A percentile compares a stretch with the other conserved stretches of the same genome.
Conservation (phyloP, 495 filamentous ascomycete genomes). For the Aspergillus indologenus region DNA sequence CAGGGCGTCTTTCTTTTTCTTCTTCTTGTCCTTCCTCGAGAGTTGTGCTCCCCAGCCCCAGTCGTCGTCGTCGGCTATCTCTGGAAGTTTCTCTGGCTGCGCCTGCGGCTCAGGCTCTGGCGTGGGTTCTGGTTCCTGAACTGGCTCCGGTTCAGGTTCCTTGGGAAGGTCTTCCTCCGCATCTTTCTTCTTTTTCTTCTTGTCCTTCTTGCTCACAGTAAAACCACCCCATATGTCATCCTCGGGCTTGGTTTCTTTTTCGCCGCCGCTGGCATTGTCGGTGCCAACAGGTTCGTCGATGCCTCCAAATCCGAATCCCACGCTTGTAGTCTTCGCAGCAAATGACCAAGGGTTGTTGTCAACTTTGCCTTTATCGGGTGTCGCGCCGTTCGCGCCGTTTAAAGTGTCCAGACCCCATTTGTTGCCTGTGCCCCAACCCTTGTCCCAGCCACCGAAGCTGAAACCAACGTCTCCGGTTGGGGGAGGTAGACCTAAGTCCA, state of each 20-base stretch:
- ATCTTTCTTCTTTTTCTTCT: constrained; percentile 27
- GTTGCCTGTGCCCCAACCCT: constrained; percentile 38
- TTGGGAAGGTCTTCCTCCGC: constrained; percentile 18
- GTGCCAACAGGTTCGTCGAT: constrained; percentile 28
- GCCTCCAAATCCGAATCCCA: constrained; percentile 48
- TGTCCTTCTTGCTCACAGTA: constrained; percentile 26
- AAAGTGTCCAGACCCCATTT: constrained; percentile 35
- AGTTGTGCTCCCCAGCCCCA: constrained; percentile 32
- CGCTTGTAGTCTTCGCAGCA: constrained; percentile 28
- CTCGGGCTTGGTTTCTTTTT: constrained; percentile 19
- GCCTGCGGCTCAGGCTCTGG: constrained; percentile 10
- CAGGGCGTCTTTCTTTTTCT: constrained; percentile 34
- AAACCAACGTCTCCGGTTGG: constrained; percentile 33
- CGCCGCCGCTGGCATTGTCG: constrained; percentile 21
- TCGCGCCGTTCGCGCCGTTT: constrained; percentile 37
- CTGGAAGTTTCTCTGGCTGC: constrained; percentile 10
- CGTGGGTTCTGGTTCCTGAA: constrained; percentile 26
- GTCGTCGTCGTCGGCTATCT: constrained; percentile 25
- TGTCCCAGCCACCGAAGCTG: constrained; percentile 46
- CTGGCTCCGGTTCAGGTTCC: constrained; percentile 25
- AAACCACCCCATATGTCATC: constrained; percentile 32
- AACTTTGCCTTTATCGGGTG: constrained; percentile 31
- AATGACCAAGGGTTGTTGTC: constrained; percentile 43
- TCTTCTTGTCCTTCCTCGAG: constrained; percentile 42
- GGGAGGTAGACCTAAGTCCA: constrained; percentile 45